Percentiles rank a stretch among this genome's conserved stretches.
phyloP scores from a whole-genome alignment of 768 basidiomycete species.

The Coprinopsis sp. region DNA sequence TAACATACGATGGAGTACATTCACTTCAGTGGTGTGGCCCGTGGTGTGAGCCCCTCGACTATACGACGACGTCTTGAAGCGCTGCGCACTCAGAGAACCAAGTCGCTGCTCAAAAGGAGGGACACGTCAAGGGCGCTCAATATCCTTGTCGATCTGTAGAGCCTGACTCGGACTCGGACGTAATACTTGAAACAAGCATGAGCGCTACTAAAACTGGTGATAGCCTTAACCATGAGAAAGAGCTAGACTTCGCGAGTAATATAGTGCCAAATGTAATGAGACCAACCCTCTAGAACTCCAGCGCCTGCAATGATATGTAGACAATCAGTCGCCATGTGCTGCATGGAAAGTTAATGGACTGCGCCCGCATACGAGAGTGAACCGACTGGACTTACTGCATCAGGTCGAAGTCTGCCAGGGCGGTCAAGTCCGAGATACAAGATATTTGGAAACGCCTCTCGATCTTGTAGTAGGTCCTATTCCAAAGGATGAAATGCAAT shows the following conservation, averaged over 20 bases:
- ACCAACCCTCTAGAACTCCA: constrained; percentile 47
- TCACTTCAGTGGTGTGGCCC: no score
- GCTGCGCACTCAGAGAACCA: no score
- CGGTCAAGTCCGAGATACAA: constrained; percentile 58
- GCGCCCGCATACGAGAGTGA: background rate
- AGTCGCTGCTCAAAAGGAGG: no score
- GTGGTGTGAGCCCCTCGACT: no score
- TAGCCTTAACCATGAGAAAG: no score
- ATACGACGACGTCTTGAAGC: no score
- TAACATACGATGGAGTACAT: no score
- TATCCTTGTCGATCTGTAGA: no score
- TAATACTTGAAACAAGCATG: no score
- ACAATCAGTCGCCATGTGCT: constrained; percentile 43
- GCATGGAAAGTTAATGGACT: background rate
- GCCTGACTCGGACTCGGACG: no score
- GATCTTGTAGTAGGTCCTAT: constrained; percentile 38
- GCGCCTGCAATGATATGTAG: constrained; percentile 46
- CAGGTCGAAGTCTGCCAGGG: constrained; percentile 58
- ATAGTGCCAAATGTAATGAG: constrained; percentile 47
- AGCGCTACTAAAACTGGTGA: no score
- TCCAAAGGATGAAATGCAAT: background rate
- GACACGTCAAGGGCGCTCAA: no score
- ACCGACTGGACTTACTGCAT: constrained; percentile 46
- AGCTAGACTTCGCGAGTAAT: constrained; percentile 19
- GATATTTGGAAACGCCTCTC: constrained; percentile 44